Evolutionary conservation across 2,329 filamentous ascomycete genomes (phyloP).

Genomic region (Chaetomium globosum): DNA sequence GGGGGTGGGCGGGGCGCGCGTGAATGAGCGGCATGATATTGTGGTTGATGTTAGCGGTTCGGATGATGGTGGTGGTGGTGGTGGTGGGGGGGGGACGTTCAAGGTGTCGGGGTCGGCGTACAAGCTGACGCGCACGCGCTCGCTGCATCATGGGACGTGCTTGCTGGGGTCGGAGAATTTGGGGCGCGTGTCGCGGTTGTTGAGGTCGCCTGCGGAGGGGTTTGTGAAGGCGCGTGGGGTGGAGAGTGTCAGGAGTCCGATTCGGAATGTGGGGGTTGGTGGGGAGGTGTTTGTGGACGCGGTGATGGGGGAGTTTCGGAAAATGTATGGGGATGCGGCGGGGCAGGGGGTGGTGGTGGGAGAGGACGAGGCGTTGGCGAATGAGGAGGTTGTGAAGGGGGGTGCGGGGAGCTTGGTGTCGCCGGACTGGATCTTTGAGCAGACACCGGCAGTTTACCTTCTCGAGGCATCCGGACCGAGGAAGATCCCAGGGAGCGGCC

Average conservation of each 20-base stretch:
- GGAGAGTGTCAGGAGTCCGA: conserved; percentile 83
- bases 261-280: conserved; percentile 72
- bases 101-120: conserved; percentile 74
- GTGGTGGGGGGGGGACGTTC: conserved; percentile 2
- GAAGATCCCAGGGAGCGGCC: conserved; percentile 61
- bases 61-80: not conserved
- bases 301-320: conserved; percentile 66
- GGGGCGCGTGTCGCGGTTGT: conserved; percentile 64
- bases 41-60: conserved; percentile 55
- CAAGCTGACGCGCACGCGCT: conserved; percentile 79
- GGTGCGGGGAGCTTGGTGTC: conserved; percentile 52
- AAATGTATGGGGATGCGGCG: conserved; percentile 61
- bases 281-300: conserved; percentile 53
- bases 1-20: conserved; percentile 58
- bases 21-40: conserved; percentile 93
- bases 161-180: conserved; percentile 78
- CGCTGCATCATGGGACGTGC: conserved; percentile 92
- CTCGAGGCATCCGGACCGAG: conserved; percentile 60
- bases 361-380: conserved; percentile 51
- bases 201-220: conserved; percentile 75
- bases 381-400: conserved; percentile 45
- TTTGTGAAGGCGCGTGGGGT: conserved; percentile 83
- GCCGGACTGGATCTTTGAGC: conserved; percentile 75
- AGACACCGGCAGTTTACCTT: conserved; percentile 82
- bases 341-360: conserved; percentile 45